Evolutionary conservation across 2,329 filamentous ascomycete genomes (phyloP), one percentile per base, ranked within the genome.

Genomic region (Trematosphaeria pertusa): DNA sequence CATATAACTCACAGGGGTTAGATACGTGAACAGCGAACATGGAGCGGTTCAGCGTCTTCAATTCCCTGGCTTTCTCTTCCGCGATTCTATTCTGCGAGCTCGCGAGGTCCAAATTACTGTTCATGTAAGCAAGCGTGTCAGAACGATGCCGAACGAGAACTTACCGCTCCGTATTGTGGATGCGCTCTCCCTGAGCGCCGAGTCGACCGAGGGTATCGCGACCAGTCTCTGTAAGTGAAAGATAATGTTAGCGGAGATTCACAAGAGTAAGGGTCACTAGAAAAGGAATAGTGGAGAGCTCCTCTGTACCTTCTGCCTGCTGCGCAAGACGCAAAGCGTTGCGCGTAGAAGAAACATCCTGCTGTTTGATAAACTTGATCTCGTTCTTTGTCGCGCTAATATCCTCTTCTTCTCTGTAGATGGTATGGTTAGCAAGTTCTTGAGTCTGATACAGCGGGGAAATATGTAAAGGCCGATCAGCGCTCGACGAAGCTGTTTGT

Each of bases 11-110:
- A n/a, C n/a, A n/a, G n/a, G 75, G 75, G 52, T 64, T 68, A 31
- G 54, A 48, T 15, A 92, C 86, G 63, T 91, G 87, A 17, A 92
- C 83, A 4, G 89, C 88, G 65, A 96, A 96, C 91, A 97, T 96
- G 76, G 87, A 91, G 53, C 87, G 81, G 73, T 97, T 96, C 38
- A 95, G 78, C 1, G 84, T 89, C 76, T 93, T 93, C 28, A 97
- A 77, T 66, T 96, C 91, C 37, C 85, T 83, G 1, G 91, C 87
- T 60, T 89, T 88, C 57, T 92, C 89, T 59, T 91, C 86, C 4
- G 89, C 90, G 52, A 90, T 78, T 51, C 86, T 84, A 62, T 89
- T 90, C 69, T 92, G 87, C 50, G 86, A 87, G n/a, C 83, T 75
- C 3, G 91, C 88, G 55, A 89, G 78, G 61, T 96, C 90, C 46